Conservation (phyloP, 164 flowering plant species). For the Vitis rotundifolia region DNA sequence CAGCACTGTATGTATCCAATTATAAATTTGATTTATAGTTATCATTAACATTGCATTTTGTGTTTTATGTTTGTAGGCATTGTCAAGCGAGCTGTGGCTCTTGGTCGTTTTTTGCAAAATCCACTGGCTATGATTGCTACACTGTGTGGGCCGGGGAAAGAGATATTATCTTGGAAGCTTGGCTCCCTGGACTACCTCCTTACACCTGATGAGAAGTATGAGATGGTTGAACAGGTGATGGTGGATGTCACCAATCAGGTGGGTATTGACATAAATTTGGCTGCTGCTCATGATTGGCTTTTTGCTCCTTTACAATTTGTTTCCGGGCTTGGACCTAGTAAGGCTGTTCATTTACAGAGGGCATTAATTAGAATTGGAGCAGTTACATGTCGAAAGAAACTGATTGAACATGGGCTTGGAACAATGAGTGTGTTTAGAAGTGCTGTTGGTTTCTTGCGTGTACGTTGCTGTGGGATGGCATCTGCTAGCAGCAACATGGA, state of each 20-base stretch:
- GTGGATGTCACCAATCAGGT: constrained; percentile 95
- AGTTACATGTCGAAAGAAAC: constrained; percentile 69
- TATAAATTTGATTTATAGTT: too few relatives aligned
- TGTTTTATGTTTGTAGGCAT: constrained; percentile 46
- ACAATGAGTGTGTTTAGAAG: constrained; percentile 76
- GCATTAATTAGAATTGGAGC: constrained; percentile 75
- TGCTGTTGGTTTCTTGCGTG: constrained; percentile 90
- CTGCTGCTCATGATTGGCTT: constrained; percentile 90
- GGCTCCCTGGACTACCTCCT: constrained; percentile 66
- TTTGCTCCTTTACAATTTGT: constrained; percentile 90
- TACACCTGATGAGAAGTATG: constrained; percentile 89
- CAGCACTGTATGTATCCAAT: too few relatives aligned
- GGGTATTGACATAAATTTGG: constrained; percentile 89
- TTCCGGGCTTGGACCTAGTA: constrained; percentile 94
- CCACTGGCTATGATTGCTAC: constrained; percentile 95
- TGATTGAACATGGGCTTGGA: constrained; percentile 64
- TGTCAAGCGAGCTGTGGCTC: constrained; percentile 96
- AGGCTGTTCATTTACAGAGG: constrained; percentile 86
- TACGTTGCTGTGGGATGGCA: constrained; percentile 85
- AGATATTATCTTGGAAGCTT: constrained; percentile 92
- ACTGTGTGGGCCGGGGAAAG: constrained; percentile 88
- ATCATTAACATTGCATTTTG: too few relatives aligned
- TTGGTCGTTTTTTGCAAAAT: constrained; percentile 92
- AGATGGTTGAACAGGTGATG: constrained; percentile 87
- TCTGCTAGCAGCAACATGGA: constrained; percentile 72